A percentile compares a stretch with the other conserved stretches of the same genome.
Evolutionary conservation across 495 filamentous ascomycete species (phyloP).

Genomic region (Tuber umbilicatum): DNA sequence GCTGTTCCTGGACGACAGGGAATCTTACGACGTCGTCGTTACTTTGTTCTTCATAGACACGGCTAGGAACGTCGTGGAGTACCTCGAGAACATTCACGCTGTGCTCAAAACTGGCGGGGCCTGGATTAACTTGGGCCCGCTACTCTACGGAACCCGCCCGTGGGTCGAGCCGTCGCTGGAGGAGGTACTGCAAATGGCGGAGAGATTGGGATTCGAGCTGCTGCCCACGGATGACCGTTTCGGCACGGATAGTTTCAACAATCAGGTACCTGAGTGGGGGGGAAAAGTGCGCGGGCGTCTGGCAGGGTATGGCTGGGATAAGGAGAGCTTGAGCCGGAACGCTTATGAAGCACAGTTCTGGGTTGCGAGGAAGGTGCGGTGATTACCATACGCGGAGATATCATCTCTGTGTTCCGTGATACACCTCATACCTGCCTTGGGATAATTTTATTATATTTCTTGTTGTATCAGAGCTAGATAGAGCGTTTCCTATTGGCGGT

Average conservation of each 20-base stretch:
- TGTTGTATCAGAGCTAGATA: neutral
- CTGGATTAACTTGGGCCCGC: conserved; percentile 82
- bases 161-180: conserved; percentile 76
- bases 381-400: neutral
- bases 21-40: conserved; percentile 72
- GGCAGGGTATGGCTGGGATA: conserved; percentile 79
- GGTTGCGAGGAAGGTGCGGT: conserved; percentile 63
- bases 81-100: conserved; percentile 71
- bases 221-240: conserved; percentile 46
- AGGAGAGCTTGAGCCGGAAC: conserved; percentile 74
- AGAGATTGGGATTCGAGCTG: conserved; percentile 69
- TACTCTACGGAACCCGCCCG: conserved; percentile 54
- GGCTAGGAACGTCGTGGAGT: conserved; percentile 81
- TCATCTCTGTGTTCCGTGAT: neutral
- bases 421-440: neutral
- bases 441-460: neutral
- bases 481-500: neutral
- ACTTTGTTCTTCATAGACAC: conserved; percentile 97
- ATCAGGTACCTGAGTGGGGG: conserved; percentile 43
- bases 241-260: conserved; percentile 41
- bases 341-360: conserved; percentile 71
- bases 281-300: conserved; percentile 49
- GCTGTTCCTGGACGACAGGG: conserved; percentile 39
- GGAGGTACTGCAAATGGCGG: conserved; percentile 71
- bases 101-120: conserved; percentile 72